A percentile compares a stretch with the other conserved stretches of the same genome.
Conservation (phyloP, 148 eudicot genomes). For the Rhododendron ferrugineum region DNA sequence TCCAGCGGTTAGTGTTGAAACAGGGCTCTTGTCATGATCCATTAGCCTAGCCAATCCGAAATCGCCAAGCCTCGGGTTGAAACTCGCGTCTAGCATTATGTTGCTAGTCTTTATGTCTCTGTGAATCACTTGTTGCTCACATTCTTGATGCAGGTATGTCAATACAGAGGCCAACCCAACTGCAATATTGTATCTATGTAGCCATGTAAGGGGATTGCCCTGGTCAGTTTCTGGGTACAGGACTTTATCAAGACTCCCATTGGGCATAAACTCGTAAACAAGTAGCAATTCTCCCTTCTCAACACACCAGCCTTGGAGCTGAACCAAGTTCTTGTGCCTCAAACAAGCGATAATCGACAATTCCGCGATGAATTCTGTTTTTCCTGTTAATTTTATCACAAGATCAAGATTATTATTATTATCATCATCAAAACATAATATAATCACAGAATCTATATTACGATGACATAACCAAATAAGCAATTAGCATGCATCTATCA, state of each 20-base stretch:
- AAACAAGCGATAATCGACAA: constrained; percentile 37
- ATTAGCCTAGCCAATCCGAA: constrained; percentile 80
- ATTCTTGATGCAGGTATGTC: constrained; percentile 73
- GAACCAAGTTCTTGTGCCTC: constrained; percentile 47
- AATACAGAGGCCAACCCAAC: constrained; percentile 76
- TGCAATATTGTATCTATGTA: constrained; percentile 54
- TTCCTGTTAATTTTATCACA: not conserved
- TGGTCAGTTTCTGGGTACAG: constrained; percentile 39
- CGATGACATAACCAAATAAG: not conserved
- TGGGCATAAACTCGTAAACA: constrained; percentile 53
- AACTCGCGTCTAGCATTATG: constrained; percentile 60
- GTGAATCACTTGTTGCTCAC: constrained; percentile 80
- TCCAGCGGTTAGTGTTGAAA: constrained; percentile 74
- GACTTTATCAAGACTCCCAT: constrained; percentile 69
- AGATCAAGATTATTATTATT: not conserved
- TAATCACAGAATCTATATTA: not conserved
- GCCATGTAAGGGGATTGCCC: constrained; percentile 45
- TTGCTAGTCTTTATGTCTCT: constrained; percentile 74
- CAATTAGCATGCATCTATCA: not conserved
- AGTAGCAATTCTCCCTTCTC: constrained; percentile 44
- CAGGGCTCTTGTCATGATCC: constrained; percentile 83
- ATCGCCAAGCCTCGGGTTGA: constrained; percentile 65
- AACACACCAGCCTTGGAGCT: constrained; percentile 46
- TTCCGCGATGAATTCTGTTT: constrained; percentile 25
- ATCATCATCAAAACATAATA: not conserved